These are phyloP conservation scores for Aspergillus viridinutans DNA, from an alignment of 2,329 filamentous ascomycete species.

Conservation along the genomic window DNA sequence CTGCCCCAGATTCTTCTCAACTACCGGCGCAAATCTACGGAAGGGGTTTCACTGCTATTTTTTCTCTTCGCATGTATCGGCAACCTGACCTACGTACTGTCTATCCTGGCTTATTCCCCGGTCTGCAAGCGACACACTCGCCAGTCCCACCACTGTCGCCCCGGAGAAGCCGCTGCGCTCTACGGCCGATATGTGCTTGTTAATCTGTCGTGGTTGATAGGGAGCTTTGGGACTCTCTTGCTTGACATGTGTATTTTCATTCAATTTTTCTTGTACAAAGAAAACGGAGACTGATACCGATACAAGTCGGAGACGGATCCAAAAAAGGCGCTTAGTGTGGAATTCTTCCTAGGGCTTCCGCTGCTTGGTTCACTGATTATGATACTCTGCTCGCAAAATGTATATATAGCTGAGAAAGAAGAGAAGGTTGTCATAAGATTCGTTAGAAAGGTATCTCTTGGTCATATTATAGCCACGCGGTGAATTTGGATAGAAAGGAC, in stretches of 20 bases:
- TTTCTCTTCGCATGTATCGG: constrained; percentile 96
- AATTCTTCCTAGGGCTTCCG: neutral
- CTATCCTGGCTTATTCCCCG: constrained; percentile 85
- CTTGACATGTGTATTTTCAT: constrained; percentile 82
- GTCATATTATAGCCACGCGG: neutral
- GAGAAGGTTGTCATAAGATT: neutral
- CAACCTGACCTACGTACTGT: constrained; percentile 88
- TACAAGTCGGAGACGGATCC: neutral
- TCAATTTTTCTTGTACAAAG: constrained; percentile 83
- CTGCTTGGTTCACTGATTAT: neutral
- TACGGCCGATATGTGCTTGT: constrained; percentile 83
- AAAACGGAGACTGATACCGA: constrained; percentile 19
- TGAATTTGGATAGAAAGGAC: neutral
- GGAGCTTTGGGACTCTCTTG: constrained; percentile 80
- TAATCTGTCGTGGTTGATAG: constrained; percentile 85
- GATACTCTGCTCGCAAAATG: neutral
- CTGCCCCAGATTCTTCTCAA: constrained; percentile 90
- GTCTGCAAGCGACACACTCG: constrained; percentile 46
- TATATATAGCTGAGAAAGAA: neutral
- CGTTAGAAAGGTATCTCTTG: neutral
- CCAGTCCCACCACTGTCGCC: constrained; percentile 54
- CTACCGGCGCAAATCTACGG: constrained; percentile 85
- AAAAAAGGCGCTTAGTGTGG: neutral
- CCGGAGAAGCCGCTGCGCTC: constrained; percentile 61
- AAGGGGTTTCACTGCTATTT: constrained; percentile 89